Conservation (phyloP, 2,329 filamentous ascomycete species). For the Calonectria leucothoes region DNA sequence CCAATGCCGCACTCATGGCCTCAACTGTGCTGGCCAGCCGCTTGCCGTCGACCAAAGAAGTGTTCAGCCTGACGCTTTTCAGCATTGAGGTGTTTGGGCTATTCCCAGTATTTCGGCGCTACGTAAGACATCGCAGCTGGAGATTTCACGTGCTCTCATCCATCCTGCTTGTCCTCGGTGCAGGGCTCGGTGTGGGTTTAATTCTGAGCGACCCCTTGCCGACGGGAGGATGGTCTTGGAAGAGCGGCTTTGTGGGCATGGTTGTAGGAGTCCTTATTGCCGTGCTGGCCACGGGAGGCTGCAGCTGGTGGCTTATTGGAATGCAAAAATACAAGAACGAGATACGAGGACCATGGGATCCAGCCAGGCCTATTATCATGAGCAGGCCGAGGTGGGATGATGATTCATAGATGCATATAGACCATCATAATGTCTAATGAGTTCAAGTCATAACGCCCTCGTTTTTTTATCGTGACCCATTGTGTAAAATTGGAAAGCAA, state of each 20-base stretch:
- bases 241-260: slow-evolving; percentile 75
- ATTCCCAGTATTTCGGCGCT: slow-evolving; percentile 96
- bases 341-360: slow-evolving; percentile 98
- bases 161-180: slow-evolving; percentile 78
- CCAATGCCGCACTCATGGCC: slow-evolving; percentile 96
- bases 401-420: slow-evolving; percentile 34
- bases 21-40: slow-evolving; percentile 93
- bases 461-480: background rate
- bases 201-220: slow-evolving; percentile 60
- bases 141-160: slow-evolving; percentile 84
- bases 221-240: slow-evolving; percentile 60
- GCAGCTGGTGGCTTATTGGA: slow-evolving; percentile 97
- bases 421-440: slow-evolving; percentile 23
- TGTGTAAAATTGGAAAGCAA: background rate
- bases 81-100: slow-evolving; percentile 97
- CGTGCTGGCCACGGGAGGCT: slow-evolving; percentile 86
- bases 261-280: slow-evolving; percentile 80
- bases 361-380: slow-evolving; percentile 87
- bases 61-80: slow-evolving; percentile 95
- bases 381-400: slow-evolving; percentile 68
- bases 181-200: slow-evolving; percentile 81
- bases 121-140: slow-evolving; percentile 85
- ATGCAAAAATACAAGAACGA: slow-evolving; percentile 99
- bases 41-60: slow-evolving; percentile 89
- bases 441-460: background rate